A percentile compares a stretch with the other conserved stretches of the same genome.
These are phyloP conservation scores for Daphne laureola DNA, from an alignment of 441 rosid species.

Conservation along the genomic window DNA sequence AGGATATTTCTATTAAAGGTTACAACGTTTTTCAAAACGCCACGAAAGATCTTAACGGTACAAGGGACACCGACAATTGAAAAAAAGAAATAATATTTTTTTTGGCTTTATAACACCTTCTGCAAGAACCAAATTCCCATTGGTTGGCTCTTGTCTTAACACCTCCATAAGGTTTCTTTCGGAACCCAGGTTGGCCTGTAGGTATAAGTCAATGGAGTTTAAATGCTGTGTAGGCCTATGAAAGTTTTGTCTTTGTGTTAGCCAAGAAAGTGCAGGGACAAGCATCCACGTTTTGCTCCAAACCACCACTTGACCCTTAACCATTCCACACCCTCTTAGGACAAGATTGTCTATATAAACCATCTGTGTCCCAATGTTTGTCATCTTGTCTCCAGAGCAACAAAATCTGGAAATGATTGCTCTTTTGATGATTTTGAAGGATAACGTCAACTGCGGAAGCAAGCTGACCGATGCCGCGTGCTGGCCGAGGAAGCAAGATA, in stretches of 20 bases:
- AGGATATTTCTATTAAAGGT: no score
- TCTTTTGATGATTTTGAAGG: conserved; percentile 34
- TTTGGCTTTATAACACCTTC: no score
- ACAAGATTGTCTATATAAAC: background rate
- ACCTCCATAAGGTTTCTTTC: no score
- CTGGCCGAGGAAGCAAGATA: conserved; percentile 12
- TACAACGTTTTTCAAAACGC: no score
- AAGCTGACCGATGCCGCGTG: conserved; percentile 17
- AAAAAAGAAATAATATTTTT: no score
- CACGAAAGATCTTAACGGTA: no score
- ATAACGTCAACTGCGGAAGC: conserved; percentile 28
- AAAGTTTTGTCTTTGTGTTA: no score
- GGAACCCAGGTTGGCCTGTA: no score
- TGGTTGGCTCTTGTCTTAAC: background rate
- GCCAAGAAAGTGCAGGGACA: background rate
- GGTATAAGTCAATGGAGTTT: no score
- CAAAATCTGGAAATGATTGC: conserved; percentile 22
- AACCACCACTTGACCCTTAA: conserved; percentile 14
- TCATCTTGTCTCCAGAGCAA: background rate
- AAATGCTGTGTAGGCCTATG: no score
- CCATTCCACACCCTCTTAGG: background rate
- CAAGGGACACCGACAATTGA: no score
- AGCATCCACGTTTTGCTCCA: conserved; percentile 24
- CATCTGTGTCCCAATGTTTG: no score
- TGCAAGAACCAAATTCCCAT: conserved; percentile 1